These are phyloP conservation scores for Maudiozyma bulderi DNA, from an alignment of 805 yeast genomes.

Conservation along the genomic window DNA sequence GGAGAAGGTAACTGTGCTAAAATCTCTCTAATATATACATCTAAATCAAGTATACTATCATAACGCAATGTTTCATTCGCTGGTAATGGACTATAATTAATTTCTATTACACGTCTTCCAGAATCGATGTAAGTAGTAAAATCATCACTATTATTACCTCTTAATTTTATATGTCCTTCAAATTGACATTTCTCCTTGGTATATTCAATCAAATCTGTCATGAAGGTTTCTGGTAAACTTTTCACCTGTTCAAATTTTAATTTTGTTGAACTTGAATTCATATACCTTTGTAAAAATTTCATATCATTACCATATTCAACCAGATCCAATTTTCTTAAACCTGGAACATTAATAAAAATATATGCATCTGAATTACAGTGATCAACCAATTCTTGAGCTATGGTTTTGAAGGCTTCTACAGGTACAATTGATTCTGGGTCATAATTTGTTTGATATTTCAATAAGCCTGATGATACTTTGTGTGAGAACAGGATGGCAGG, in stretches of 20 bases:
- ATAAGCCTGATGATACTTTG: slow-evolving; percentile 17
- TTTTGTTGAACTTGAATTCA: slow-evolving; percentile 50
- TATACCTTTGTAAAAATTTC: slow-evolving; percentile 40
- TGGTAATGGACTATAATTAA: slow-evolving; percentile 48
- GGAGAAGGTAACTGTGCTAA: slow-evolving; percentile 72
- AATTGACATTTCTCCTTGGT: slow-evolving; percentile 19
- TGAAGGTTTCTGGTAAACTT: slow-evolving; percentile 12
- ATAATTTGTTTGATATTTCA: slow-evolving; percentile 14
- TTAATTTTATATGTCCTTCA: slow-evolving; percentile 13
- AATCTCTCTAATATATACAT: slow-evolving; percentile 42
- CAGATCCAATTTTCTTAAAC: slow-evolving; percentile 40
- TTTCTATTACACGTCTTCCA: slow-evolving; percentile 48
- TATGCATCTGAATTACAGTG: slow-evolving; percentile 49
- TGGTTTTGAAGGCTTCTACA: slow-evolving; percentile 19
- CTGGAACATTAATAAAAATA: slow-evolving; percentile 46
- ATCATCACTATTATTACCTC: slow-evolving; percentile 33
- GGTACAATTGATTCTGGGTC: slow-evolving; percentile 14
- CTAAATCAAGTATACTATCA: slow-evolving; percentile 32
- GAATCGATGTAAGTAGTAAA: slow-evolving; percentile 55
- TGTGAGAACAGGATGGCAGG: slow-evolving; percentile 16
- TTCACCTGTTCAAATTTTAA: slow-evolving; percentile 47
- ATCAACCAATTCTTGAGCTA: slow-evolving; percentile 27
- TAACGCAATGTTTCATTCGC: slow-evolving; percentile 26
- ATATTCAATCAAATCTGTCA: slow-evolving; percentile 12
- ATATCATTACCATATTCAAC: slow-evolving; percentile 33